phyloP scores from a whole-genome alignment of 352 stramenopile species.

The Globisporangium viniferum region DNA sequence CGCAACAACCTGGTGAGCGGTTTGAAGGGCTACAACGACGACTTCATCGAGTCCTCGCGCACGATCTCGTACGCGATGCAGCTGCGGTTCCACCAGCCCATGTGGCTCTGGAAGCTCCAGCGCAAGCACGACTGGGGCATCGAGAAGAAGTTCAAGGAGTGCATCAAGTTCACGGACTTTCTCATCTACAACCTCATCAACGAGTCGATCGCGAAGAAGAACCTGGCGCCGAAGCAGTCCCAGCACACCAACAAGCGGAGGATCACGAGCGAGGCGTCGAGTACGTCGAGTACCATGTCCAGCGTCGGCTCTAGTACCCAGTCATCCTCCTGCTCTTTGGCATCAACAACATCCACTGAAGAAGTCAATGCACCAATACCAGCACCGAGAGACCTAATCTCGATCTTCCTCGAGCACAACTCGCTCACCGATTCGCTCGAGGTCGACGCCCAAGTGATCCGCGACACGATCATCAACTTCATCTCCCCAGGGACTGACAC shows the following conservation, averaged over 20 bases:
- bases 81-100: conserved; percentile 20
- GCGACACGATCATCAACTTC: conserved; percentile 59
- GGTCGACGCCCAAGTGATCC: conserved; percentile 20
- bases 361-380: not conserved
- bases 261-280: not conserved
- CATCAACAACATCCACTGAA: not conserved
- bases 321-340: not conserved
- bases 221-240: conserved; percentile 12
- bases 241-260: not conserved
- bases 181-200: conserved; percentile 32
- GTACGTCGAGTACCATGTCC: no score
- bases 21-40: conserved; percentile 20
- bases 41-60: conserved; percentile 27
- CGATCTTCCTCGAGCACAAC: conserved; percentile 17
- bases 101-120: conserved; percentile 47
- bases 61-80: conserved; percentile 16
- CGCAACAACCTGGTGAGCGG: conserved; percentile 29
- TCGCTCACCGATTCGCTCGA: not conserved
- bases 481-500: conserved; percentile 53
- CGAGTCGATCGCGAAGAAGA: conserved; percentile 28
- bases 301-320: not conserved
- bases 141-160: conserved; percentile 28
- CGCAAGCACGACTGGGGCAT: conserved; percentile 24
- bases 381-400: conserved; percentile 12
- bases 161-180: conserved; percentile 20